Conservation (phyloP, 768 basidiomycete genomes). For the Boletales sp. region DNA sequence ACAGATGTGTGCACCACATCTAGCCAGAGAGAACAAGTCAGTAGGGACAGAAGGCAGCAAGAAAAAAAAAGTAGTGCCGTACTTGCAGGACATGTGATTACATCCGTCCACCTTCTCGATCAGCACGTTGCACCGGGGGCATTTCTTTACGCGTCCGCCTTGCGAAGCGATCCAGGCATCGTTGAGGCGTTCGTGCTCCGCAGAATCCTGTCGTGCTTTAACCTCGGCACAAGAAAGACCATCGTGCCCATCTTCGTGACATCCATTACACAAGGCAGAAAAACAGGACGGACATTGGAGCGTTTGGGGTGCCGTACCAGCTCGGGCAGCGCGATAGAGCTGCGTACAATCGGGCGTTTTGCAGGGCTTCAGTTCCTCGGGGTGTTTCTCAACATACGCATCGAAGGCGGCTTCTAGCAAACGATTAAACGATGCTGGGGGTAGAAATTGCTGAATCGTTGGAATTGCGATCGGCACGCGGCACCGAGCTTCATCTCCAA, state of each 20-base stretch:
- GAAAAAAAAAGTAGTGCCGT: background rate
- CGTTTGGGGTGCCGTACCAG: constrained; percentile 31
- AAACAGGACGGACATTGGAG: constrained; percentile 71
- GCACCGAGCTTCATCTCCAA: constrained; percentile 64
- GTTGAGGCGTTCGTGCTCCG: constrained; percentile 51
- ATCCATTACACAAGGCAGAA: constrained; percentile 58
- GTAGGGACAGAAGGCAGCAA: too few species aligned
- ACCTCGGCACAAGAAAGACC: constrained; percentile 54
- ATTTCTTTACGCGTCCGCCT: constrained; percentile 57
- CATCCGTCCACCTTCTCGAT: constrained; percentile 75
- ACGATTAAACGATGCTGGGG: constrained; percentile 48
- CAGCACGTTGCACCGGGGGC: constrained; percentile 62
- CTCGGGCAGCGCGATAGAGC: constrained; percentile 55
- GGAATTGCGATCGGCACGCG: constrained; percentile 48
- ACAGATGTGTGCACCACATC: constrained; percentile 74
- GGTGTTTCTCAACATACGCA: constrained; percentile 51
- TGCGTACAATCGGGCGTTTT: constrained; percentile 77
- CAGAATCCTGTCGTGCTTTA: constrained; percentile 29
- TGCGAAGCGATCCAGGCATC: constrained; percentile 56
- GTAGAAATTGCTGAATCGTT: constrained; percentile 48
- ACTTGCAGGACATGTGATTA: constrained; percentile 71
- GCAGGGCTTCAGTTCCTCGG: constrained; percentile 65
- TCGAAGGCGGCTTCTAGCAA: constrained; percentile 56
- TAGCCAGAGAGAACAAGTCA: constrained; percentile 13
- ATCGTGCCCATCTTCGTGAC: constrained; percentile 60